Conservation (phyloP, 208 protist genomes). For the Trichomonas vaginalis region DNA sequence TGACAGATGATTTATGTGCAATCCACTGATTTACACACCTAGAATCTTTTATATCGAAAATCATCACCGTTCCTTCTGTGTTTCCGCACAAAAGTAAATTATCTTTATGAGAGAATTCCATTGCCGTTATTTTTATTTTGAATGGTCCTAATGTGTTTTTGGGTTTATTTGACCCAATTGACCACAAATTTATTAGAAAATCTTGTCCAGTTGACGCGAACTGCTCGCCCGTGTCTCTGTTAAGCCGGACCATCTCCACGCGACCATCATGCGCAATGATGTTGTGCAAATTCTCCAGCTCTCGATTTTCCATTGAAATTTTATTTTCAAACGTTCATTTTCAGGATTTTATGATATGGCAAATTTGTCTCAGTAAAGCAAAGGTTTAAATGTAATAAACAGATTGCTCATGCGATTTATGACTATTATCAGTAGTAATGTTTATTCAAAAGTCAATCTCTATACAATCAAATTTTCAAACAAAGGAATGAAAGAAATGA, state of each 20-base stretch:
- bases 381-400: too few species aligned
- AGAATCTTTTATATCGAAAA: background rate
- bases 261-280: background rate
- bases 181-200: background rate
- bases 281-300: background rate
- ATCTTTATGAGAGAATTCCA: background rate
- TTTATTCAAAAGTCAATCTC: too few species aligned
- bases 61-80: background rate
- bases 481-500: too few species aligned
- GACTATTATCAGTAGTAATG: too few species aligned
- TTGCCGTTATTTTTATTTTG: background rate
- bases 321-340: too few species aligned
- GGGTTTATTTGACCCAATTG: background rate
- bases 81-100: background rate
- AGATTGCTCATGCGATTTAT: too few species aligned
- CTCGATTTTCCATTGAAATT: too few species aligned
- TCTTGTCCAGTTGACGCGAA: background rate
- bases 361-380: too few species aligned
- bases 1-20: background rate
- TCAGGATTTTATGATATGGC: too few species aligned
- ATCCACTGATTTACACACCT: background rate
- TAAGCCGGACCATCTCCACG: background rate
- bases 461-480: too few species aligned
- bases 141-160: background rate
- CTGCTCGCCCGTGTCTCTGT: background rate